Conservation (phyloP, 2,329 filamentous ascomycete species). For the Ophiostoma montium region DNA sequence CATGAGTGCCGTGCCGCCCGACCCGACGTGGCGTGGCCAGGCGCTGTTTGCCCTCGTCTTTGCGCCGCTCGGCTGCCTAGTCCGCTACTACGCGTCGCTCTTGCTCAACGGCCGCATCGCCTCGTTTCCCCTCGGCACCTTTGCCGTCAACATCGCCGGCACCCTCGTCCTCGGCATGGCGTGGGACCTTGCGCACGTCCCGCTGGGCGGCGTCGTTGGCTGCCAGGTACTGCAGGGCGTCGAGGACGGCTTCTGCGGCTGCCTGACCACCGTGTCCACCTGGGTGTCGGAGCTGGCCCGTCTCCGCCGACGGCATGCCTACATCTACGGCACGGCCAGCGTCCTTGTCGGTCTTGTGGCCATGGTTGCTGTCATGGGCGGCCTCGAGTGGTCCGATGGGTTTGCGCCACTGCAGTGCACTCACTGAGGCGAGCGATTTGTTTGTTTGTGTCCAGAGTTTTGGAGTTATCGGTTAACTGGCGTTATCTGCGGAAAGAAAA, state of each 20-base stretch:
- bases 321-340: constrained; percentile 52
- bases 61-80: constrained; percentile 64
- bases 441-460: background rate
- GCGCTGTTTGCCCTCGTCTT: constrained; percentile 69
- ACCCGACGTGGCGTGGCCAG: constrained; percentile 60
- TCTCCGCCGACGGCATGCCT: constrained; percentile 38
- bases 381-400: constrained; percentile 53
- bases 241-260: constrained; percentile 55
- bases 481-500: too few species aligned
- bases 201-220: constrained; percentile 37
- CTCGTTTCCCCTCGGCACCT: constrained; percentile 74
- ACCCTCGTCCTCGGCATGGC: constrained; percentile 61
- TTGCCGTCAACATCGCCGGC: constrained; percentile 65
- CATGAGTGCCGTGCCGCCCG: constrained; percentile 57
- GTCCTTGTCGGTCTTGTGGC: constrained; percentile 42
- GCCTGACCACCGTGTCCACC: constrained; percentile 52
- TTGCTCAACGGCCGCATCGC: constrained; percentile 53
- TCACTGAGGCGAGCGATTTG: constrained; percentile 13
- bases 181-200: constrained; percentile 63
- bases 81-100: constrained; percentile 59
- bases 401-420: constrained; percentile 31
- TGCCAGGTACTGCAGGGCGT: constrained; percentile 50
- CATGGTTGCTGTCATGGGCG: constrained; percentile 60
- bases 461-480: background rate
- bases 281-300: constrained; percentile 48